Base-by-base conservation (phyloP, 345 rosid genomes). In the Boechera divaricarpa region DNA sequence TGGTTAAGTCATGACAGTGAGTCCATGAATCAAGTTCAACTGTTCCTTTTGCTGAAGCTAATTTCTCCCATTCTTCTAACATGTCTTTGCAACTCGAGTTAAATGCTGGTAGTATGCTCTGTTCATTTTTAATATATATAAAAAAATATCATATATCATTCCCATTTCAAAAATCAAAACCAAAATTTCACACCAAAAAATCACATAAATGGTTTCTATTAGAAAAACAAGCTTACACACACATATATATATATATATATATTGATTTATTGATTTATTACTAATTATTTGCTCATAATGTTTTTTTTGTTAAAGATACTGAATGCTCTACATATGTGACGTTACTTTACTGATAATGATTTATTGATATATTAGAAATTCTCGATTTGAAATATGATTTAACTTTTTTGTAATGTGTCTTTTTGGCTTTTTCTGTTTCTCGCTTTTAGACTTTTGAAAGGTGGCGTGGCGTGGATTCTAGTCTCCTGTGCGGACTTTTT, bases 51-150 rank as follows among this genome's bases (percentile, higher is more conserved):
- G 56, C 13, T 38, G 77, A 53, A 10, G 70, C 39, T 32, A 72
- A 18, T 5, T 13, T 72, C 29, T 82, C 88, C 90, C 90, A 83
- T 56, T 82, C 82, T 47, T 60, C 73, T 15, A 85, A 21, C 85
- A 83, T 80, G 5, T 79, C 79, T 63, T 42, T 15, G 56, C 82
- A 80, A 62, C 84, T 80, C 16, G 42, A 21, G 60, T 78, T 32
- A 32, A 61, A 77, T 15, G 84, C 76, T 24, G 77, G 83, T 8
- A 82, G 61, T 75, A 82, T 74, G 53, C 69, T 69, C 87, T 80
- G 73, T 52, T 12, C 72, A 74, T 68, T 79, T 44, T 9, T 18
- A 0, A 15, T 6, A 38, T 38, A 6, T 6, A 1, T 0, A 35
- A 7, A 35, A 35, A 39, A 0, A 2, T 7, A 36, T 26, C 7